Percentiles rank a stretch among this genome's conserved stretches.
phyloP scores from a whole-genome alignment of 371 early-diverging fungal genomes.

The Sporodiniella umbellata region DNA sequence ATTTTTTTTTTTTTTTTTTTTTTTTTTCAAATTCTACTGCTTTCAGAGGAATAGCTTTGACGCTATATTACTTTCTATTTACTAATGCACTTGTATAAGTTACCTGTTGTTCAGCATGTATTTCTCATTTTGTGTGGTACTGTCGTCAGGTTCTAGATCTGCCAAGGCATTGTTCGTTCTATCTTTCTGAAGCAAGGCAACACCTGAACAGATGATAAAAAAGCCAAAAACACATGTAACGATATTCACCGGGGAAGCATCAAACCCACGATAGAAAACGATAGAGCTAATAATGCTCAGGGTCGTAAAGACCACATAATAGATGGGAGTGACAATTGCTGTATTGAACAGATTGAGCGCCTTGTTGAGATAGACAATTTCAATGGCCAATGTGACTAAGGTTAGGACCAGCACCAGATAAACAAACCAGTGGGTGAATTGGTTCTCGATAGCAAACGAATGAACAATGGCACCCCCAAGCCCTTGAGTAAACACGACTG shows the following conservation, averaged over 20 bases:
- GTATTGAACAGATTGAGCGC: slow-evolving; percentile 92
- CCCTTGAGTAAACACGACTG: slow-evolving; percentile 91
- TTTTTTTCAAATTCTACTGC: too few relatives aligned
- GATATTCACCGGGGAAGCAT: slow-evolving; percentile 73
- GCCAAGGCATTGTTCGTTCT: slow-evolving; percentile 16
- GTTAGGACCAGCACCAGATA: slow-evolving; percentile 79
- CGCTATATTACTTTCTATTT: background rate
- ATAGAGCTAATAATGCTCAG: slow-evolving; percentile 88
- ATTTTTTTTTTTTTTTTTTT: too few relatives aligned
- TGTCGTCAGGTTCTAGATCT: background rate
- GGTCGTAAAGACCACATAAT: slow-evolving; percentile 93
- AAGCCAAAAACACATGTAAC: slow-evolving; percentile 89
- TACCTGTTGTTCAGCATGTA: slow-evolving; percentile 10
- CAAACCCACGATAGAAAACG: slow-evolving; percentile 85
- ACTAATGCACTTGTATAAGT: background rate
- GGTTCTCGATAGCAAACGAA: slow-evolving; percentile 82
- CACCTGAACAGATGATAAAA: slow-evolving; percentile 72
- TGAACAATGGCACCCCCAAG: slow-evolving; percentile 88
- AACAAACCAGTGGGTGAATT: slow-evolving; percentile 84
- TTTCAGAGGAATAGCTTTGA: too few relatives aligned
- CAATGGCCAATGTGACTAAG: slow-evolving; percentile 72
- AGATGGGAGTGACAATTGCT: slow-evolving; percentile 91
- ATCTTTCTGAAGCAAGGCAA: slow-evolving; percentile 38
- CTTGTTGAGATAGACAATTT: slow-evolving; percentile 96
- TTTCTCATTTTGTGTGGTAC: slow-evolving; percentile 14